Percentiles rank a stretch among this genome's conserved stretches.
Conservation (phyloP, 225 moss, liverwort and hornwort genomes). For the Asterella californica region DNA sequence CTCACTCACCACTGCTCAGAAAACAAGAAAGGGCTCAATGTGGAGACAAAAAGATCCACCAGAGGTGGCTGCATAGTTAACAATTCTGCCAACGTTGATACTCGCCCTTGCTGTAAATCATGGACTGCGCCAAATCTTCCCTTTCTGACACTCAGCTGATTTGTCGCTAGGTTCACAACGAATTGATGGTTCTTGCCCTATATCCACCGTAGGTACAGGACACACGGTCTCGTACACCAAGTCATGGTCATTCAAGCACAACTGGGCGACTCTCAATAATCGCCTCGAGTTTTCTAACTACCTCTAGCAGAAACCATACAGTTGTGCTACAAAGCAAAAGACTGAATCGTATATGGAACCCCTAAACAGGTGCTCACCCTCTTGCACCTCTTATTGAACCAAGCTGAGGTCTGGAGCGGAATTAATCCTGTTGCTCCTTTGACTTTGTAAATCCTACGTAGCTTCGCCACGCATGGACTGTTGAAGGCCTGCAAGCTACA, state of each 20-base stretch:
- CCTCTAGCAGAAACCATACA: not conserved
- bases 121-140: too few species aligned
- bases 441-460: not conserved
- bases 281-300: slow-evolving; percentile 6
- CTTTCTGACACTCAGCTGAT: too few species aligned
- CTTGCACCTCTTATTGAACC: slow-evolving; percentile 3
- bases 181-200: too few species aligned
- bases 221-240: not conserved
- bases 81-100: too few species aligned
- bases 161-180: too few species aligned
- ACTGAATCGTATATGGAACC: not conserved
- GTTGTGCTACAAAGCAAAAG: not conserved
- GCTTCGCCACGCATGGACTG: not conserved
- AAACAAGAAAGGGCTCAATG: too few species aligned
- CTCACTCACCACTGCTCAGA: too few species aligned
- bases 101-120: too few species aligned
- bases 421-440: not conserved
- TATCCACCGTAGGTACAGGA: too few species aligned
- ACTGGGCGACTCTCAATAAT: slow-evolving; percentile 6
- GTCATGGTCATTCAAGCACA: slow-evolving; percentile 5
- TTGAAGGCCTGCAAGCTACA: not conserved
- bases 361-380: slow-evolving; percentile 1
- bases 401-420: not conserved
- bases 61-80: too few species aligned
- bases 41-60: too few species aligned